Percentiles rank a stretch among this genome's conserved stretches.
These are phyloP conservation scores for Vaccinium myrtillus DNA, from an alignment of 148 eudicot genomes.

Conservation along the genomic window DNA sequence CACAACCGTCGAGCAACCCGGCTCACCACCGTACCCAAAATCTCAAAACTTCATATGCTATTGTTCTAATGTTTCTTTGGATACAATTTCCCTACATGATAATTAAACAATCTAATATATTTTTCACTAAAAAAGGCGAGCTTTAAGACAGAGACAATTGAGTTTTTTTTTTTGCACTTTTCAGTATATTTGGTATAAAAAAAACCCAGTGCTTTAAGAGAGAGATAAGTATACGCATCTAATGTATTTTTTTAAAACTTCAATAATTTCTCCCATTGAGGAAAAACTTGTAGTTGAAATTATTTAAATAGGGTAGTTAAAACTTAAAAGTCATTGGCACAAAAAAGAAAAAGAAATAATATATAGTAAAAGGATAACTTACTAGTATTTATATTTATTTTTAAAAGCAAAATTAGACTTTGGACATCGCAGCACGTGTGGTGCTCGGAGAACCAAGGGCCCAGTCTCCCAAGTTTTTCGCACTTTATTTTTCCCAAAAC, in stretches of 20 bases:
- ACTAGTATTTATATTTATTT: background rate
- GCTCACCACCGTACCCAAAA: no score
- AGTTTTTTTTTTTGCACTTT: no score
- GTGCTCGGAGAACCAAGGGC: conserved; percentile 33
- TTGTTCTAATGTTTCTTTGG: no score
- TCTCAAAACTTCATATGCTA: no score
- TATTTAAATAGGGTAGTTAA: background rate
- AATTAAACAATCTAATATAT: no score
- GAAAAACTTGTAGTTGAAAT: background rate
- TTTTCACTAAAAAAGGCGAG: no score
- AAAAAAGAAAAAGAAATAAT: background rate
- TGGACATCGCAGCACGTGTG: conserved; percentile 42
- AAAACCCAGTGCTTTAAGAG: no score
- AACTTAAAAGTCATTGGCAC: background rate
- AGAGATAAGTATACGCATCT: no score
- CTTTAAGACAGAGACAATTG: no score
- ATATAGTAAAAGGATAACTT: background rate
- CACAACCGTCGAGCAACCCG: no score
- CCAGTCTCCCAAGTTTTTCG: conserved; percentile 16
- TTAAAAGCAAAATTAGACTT: conserved; percentile 12
- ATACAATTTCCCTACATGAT: background rate
- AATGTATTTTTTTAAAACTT: background rate
- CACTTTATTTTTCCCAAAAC: background rate
- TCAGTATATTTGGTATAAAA: no score
- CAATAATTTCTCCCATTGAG: background rate